These are phyloP conservation scores for Logfia minima DNA, from an alignment of 129 eudicot genomes.

Conservation along the genomic window DNA sequence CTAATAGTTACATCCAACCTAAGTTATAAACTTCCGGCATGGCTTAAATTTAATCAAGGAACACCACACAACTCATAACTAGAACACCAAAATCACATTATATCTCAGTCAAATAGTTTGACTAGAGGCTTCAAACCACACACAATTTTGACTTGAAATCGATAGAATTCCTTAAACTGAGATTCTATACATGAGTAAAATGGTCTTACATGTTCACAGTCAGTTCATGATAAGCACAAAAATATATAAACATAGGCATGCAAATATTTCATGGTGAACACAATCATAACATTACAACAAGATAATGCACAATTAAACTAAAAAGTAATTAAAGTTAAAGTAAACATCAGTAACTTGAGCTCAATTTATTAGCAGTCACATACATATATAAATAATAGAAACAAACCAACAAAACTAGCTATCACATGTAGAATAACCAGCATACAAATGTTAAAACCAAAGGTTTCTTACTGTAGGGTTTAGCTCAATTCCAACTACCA, in stretches of 20 bases:
- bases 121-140: background rate
- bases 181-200: background rate
- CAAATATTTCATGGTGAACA: background rate
- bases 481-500: slow-evolving; percentile 8
- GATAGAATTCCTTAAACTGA: background rate
- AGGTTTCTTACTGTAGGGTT: slow-evolving; percentile 12
- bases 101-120: background rate
- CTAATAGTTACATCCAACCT: background rate
- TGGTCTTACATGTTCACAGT: slow-evolving; percentile 22
- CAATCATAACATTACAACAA: slow-evolving; percentile 1
- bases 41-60: background rate
- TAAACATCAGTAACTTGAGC: slow-evolving; percentile 18
- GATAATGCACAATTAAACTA: slow-evolving; percentile 18
- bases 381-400: background rate
- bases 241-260: background rate
- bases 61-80: background rate
- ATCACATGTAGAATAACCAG: slow-evolving; percentile 32
- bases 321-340: slow-evolving; percentile 22
- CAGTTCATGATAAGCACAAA: slow-evolving; percentile 15
- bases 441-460: slow-evolving; percentile 19
- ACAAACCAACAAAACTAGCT: slow-evolving; percentile 8
- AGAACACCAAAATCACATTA: background rate
- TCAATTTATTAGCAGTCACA: slow-evolving; percentile 7
- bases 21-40: background rate
- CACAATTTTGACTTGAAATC: background rate